Percentiles rank a stretch among this genome's conserved stretches.
phyloP scores from a whole-genome alignment of 2,329 filamentous ascomycete species.

The Botrytis elliptica region DNA sequence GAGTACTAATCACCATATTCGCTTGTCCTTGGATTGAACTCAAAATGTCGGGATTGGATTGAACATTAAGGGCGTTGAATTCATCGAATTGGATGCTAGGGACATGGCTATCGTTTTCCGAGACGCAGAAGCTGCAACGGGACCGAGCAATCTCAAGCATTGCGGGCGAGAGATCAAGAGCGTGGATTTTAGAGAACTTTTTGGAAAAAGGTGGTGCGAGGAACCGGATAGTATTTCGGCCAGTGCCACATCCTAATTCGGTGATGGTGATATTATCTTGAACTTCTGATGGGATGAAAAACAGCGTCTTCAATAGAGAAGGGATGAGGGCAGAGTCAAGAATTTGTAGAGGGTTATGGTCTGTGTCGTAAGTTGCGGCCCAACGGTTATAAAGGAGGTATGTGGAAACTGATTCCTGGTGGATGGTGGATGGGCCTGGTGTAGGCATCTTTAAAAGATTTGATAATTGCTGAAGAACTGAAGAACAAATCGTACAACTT shows the following conservation, averaged over 20 bases:
- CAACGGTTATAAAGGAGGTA: conserved; percentile 50
- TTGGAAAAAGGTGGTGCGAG: conserved; percentile 29
- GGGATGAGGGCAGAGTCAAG: conserved; percentile 59
- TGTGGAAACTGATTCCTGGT: conserved; percentile 41
- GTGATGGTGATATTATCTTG: conserved; percentile 42
- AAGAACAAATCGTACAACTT: not conserved
- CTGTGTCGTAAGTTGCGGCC: conserved; percentile 59
- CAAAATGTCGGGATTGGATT: conserved; percentile 27
- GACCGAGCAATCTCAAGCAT: conserved; percentile 56
- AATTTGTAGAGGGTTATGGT: conserved; percentile 65
- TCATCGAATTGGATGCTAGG: conserved; percentile 26
- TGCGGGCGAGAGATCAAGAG: conserved; percentile 53
- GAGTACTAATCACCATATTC: conserved; percentile 55
- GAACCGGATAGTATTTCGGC: conserved; percentile 59
- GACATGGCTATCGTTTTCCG: not conserved
- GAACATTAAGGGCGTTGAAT: conserved; percentile 33
- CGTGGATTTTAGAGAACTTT: conserved; percentile 34
- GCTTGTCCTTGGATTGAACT: conserved; percentile 21
- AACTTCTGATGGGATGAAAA: conserved; percentile 37
- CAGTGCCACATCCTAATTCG: conserved; percentile 67
- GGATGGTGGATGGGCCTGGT: conserved; percentile 23
- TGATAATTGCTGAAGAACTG: not conserved
- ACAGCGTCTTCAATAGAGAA: conserved; percentile 49
- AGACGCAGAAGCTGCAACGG: conserved; percentile 16
- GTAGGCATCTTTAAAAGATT: not conserved